Evolutionary conservation across 2,329 filamentous ascomycete genomes (phyloP), one percentile per base, ranked within the genome.

Genomic region (Pestalotiopsis sp.): DNA sequence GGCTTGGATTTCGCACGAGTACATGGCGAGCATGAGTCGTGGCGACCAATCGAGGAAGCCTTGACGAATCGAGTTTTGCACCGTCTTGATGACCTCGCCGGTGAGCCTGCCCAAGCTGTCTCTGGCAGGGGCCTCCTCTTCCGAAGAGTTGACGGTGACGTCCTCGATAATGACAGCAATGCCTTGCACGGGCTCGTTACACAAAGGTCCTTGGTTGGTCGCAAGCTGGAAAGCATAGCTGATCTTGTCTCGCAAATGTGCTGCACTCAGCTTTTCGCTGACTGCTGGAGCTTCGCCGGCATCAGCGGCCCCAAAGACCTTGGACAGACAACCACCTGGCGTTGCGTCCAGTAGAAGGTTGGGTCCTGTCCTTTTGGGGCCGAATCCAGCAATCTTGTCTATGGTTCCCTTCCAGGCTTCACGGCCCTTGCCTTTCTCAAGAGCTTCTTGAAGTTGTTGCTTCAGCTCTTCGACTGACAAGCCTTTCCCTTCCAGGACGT

Each of bases 11-110:
- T 98, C 96, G 79, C 95, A 97, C 67, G 90, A 94, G 84, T 99
- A 99, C 94, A 98, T 98, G 65, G 96, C 96, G 59, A 99, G 89
- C 83, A 98, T 90, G 73, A 99, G 89, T n/a, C 96, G 91, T 0
- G 96, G 93, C 52, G 92, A 95, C 96, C 96, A 99, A 84, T 98
- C 96, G 20, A 98, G 85, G 84, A 98, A 97, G 25, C 91, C 95
- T 72, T 91, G 86, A 65, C 91, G 89, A 70, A 99, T 94, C n/a
- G 91, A 89, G 60, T 93, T 90, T 73, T 95, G 93, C 20, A 95
- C 91, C 0, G 93, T 92, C 79, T 94, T 94, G 83, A 99, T 97
- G 59, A 97, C 90, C 82, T 98, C 96, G 71, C 96, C 94, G 0
- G 95, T 98, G 0, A 98, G 84, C 2, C 95, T 92, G 74, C 93